These are phyloP conservation scores for Blastocystis sp. DNA, from an alignment of 352 stramenopile genomes.

Conservation along the genomic window DNA sequence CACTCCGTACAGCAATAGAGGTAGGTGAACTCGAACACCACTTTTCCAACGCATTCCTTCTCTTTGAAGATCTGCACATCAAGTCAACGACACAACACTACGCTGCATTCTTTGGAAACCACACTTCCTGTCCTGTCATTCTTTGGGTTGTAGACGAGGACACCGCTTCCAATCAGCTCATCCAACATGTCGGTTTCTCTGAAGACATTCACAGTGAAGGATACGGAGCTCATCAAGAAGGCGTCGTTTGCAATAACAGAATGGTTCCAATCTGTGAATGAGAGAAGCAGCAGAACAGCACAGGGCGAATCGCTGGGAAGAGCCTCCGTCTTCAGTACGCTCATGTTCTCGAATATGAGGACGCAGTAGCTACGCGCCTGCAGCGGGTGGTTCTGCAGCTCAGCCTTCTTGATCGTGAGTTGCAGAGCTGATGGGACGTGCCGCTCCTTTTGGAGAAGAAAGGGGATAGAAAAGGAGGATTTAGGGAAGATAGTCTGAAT, in stretches of 20 bases:
- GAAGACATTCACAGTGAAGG: slow-evolving; percentile 1
- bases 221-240: no score
- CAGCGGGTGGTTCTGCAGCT: not conserved
- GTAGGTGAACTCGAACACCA: not conserved
- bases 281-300: not conserved
- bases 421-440: not conserved
- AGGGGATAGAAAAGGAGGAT: slow-evolving; percentile 20
- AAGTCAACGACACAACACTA: not conserved
- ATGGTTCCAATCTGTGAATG: slow-evolving; percentile 7
- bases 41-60: not conserved
- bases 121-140: no score
- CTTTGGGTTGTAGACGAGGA: not conserved
- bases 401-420: not conserved
- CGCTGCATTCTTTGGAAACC: no score
- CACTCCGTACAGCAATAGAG: slow-evolving; percentile 1
- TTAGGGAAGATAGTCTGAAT: not conserved
- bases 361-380: not conserved
- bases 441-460: not conserved
- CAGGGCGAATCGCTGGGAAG: not conserved
- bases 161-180: not conserved
- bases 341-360: not conserved
- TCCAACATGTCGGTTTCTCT: not conserved
- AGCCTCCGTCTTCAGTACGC: not conserved
- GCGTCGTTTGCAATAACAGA: not conserved
- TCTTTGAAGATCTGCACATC: not conserved